Evolutionary conservation across 805 yeast species (phyloP).

Genomic region (Saccharomycopsis fermentans): DNA sequence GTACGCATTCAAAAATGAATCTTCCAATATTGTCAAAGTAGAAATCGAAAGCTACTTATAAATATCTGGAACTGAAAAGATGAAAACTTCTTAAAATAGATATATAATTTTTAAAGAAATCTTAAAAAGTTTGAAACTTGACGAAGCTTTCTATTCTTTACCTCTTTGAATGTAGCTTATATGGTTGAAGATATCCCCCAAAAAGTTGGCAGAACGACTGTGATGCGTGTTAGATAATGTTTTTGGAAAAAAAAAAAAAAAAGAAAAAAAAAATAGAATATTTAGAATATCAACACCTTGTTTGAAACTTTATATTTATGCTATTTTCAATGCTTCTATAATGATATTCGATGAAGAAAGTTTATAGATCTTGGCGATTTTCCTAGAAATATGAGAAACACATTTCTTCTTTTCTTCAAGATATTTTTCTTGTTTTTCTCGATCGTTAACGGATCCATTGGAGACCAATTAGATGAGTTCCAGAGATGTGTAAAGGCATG

Average conservation of each 20-base stretch:
- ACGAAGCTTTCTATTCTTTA: too few relatives aligned
- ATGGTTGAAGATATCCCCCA: too few relatives aligned
- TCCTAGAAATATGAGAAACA: background rate
- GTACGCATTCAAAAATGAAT: slow-evolving; percentile 26
- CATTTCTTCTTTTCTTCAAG: background rate
- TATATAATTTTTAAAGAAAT: background rate
- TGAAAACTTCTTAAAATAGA: background rate
- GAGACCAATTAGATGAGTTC: slow-evolving; percentile 51
- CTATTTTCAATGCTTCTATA: background rate
- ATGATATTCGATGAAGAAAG: background rate
- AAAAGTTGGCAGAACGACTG: too few relatives aligned
- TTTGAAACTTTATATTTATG: too few relatives aligned
- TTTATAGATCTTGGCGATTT: background rate
- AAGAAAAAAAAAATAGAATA: too few relatives aligned
- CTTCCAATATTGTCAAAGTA: slow-evolving; percentile 37
- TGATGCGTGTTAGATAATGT: too few relatives aligned
- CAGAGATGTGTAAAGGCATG: slow-evolving; percentile 47
- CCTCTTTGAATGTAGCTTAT: too few relatives aligned
- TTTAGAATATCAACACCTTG: too few relatives aligned
- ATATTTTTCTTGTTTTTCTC: background rate
- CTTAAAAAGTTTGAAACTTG: too few relatives aligned
- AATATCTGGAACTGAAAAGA: background rate
- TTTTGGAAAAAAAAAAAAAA: too few relatives aligned
- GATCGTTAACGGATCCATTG: slow-evolving; percentile 38
- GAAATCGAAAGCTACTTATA: slow-evolving; percentile 23